A percentile compares a stretch with the other conserved stretches of the same genome.
phyloP scores from a whole-genome alignment of 768 basidiomycete species.

The Trametes villosa region DNA sequence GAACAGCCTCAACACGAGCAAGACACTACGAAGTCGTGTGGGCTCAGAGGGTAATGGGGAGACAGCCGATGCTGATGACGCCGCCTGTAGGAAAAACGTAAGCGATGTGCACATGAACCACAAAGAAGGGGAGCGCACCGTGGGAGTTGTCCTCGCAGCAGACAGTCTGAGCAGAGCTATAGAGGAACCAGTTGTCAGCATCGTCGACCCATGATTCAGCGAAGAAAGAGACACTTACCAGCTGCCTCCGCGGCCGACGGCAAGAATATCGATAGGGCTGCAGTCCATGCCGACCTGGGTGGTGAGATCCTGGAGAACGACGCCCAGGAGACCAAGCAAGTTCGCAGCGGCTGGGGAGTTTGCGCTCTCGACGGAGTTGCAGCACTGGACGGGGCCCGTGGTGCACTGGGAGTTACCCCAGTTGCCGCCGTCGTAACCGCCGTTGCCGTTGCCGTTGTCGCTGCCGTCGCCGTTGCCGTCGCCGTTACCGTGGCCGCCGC shows the following conservation, averaged over 20 bases:
- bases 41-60: neutral
- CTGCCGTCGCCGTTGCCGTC: neutral
- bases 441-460: neutral
- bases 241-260: constrained; percentile 1
- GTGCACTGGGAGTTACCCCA: constrained; percentile 13
- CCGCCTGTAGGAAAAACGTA: neutral
- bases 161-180: neutral
- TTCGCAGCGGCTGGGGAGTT: neutral
- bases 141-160: neutral
- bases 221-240: neutral
- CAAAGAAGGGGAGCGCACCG: neutral
- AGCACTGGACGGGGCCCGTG: constrained; percentile 29
- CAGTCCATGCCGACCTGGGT: constrained; percentile 10
- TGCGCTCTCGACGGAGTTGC: constrained; percentile 24
- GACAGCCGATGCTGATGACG: neutral
- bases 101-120: neutral
- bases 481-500: neutral
- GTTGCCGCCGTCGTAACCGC: neutral
- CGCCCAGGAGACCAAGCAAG: constrained; percentile 4
- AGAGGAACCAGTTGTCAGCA: neutral
- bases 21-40: neutral
- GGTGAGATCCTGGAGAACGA: neutral
- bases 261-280: constrained; percentile 8
- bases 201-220: no score
- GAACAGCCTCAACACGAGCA: no score